Conservation (phyloP, 208 protist genomes). For the Leishmania gerbilli region DNA sequence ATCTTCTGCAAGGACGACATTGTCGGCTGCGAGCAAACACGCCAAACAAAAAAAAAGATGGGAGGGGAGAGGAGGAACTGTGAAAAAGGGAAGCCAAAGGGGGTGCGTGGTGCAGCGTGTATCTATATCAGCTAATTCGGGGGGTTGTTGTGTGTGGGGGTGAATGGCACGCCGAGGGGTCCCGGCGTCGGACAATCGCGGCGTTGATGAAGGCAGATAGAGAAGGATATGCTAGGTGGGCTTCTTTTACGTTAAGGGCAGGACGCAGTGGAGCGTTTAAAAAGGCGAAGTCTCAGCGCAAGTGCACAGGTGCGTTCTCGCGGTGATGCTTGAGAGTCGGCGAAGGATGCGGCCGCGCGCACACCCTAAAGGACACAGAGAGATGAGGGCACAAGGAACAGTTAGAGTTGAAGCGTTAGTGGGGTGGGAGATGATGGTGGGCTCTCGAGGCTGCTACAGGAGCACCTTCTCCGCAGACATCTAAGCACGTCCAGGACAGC, state of each 20-base stretch:
- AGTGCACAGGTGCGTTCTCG: neutral
- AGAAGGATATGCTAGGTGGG: neutral
- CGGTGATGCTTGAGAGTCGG: neutral
- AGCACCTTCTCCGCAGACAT: slow-evolving; percentile 11
- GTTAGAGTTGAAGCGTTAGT: neutral
- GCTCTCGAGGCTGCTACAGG: neutral
- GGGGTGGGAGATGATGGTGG: neutral
- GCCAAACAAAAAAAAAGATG: no score
- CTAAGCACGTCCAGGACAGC: neutral
- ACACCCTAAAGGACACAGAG: neutral
- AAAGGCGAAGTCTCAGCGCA: neutral
- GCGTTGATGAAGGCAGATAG: neutral
- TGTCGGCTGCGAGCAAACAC: neutral
- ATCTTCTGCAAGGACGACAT: slow-evolving; percentile 90
- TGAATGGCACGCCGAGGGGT: neutral
- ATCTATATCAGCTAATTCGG: neutral
- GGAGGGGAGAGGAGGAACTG: no score
- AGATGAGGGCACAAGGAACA: neutral
- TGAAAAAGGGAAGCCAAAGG: no score
- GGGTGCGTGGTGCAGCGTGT: neutral
- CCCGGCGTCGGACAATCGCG: neutral
- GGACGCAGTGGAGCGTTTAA: neutral
- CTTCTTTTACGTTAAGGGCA: neutral
- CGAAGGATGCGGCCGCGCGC: neutral
- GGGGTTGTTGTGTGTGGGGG: neutral